Evolutionary conservation across 2,329 filamentous ascomycete species (phyloP), one percentile per base, ranked within the genome.

Genomic region (Colletotrichum horii): DNA sequence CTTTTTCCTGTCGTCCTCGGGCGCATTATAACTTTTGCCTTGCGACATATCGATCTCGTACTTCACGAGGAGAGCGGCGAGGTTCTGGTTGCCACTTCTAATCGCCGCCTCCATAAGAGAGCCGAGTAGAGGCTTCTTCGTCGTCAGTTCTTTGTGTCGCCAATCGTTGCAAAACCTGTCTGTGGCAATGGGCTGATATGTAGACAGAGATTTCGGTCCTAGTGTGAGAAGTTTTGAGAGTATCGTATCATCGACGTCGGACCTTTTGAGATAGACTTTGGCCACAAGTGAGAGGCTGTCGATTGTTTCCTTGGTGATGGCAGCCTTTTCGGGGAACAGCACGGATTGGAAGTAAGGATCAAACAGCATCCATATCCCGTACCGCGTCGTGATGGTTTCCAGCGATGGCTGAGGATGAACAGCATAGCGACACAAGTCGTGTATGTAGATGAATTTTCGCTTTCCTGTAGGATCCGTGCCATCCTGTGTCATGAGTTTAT

Each of bases 81-180:
- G 26, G 24, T 60, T 60, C 2, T 55, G 24, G 5, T 16, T 58
- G 7, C 26, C 48, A 15, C 24, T 43, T 12, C 69, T 32, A 32
- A 71, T 58, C 15, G 69, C 62, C 19, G 69, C 69, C n/a, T 71
- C 61, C 60, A 71, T n/a, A 8, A 71, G 19, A 8, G 69, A 71
- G n/a, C 69, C 69, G 12, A 71, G 6, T 2, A 71, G 19, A 15
- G 68, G 60, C 15, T 8, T 58, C 24, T 28, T 58, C 24, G 24
- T 58, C 14, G 22, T 16, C 8, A n/a, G 4, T 8, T 16, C n/a
- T 55, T 64, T 43, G 19, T 8, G 16, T 38, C 26, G n/a, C 19
- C 28, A 4, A 4, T n/a, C 19, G 2, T 34, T 34, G 24, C 26
- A 11, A 19, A 9, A n/a, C 8, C 36, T 28, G 15, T 9, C 28